Evolutionary conservation across 768 basidiomycete genomes (phyloP), one percentile per base, ranked within the genome.

Genomic region (Wakefieldia striispora): DNA sequence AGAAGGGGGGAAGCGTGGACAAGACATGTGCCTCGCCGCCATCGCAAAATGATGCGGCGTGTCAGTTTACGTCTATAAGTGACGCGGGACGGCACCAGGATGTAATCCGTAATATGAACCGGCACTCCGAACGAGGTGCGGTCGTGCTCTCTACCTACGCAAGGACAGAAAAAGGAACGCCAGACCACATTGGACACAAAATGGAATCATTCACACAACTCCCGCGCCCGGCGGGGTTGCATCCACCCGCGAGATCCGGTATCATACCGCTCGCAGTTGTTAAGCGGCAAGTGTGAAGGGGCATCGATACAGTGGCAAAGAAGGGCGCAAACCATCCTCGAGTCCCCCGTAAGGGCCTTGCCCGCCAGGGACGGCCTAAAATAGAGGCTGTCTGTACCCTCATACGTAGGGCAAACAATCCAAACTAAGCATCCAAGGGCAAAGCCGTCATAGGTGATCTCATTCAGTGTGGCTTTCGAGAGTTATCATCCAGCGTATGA

Each of bases 51-150:
- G 55, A 63, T 59, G 59, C 49, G 38, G 47, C 55, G 38, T 53
- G 62, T 48, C 46, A 47, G 29, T 59, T 65, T 65, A 65, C 64
- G 64, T 66, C 53, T 53, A 43, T 24, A 34, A n/a, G 31, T 43
- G 45, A 46, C 48, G 47, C 41, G 51, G 52, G 44, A 14, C 55
- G 55, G 49, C 50, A 51, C 37, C 39, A 53, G 20, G 37, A 42
- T 43, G 35, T 29, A 31, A 16, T 36, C 44, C 23, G 49, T 45
- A 51, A 49, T n/a, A n/a, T 45, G 46, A 53, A 53, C 34, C 39
- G 13, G 26, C 45, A 51, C 49, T 29, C 51, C 49, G 40, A 37
- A 56, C 43, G 31, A 52, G 31, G 20, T 47, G 37, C 54, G 16
- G 47, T 31, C 29, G 38, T 45, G 49, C 49, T 38, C 54, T 49